phyloP scores from a whole-genome alignment of 257 asterid species.

The Solanum sejunctum region DNA sequence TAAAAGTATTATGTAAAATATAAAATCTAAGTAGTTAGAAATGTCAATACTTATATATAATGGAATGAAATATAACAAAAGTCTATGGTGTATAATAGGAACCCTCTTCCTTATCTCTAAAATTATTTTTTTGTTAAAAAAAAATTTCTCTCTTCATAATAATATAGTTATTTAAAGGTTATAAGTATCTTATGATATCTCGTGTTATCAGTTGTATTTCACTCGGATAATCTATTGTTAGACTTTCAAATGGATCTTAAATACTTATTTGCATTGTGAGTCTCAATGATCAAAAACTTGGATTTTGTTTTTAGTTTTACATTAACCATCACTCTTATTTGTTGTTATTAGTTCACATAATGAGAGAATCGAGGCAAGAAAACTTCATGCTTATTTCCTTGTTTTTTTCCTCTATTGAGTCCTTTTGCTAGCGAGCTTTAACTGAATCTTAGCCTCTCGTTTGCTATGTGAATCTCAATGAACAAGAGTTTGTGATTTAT shows the following conservation, averaged over 20 bases:
- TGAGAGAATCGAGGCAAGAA: no score
- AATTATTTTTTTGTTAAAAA: not conserved
- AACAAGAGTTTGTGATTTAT: no score
- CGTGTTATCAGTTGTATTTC: not conserved
- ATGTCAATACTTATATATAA: not conserved
- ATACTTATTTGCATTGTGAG: not conserved
- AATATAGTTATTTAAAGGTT: not conserved
- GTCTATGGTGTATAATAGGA: not conserved
- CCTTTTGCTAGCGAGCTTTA: not conserved
- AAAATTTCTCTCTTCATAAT: not conserved
- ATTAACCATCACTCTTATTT: no score
- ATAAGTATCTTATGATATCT: not conserved
- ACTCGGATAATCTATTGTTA: not conserved
- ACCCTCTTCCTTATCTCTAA: not conserved
- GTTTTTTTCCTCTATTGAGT: no score
- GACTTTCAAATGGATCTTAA: not conserved
- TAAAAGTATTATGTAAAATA: not conserved
- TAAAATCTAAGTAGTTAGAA: not conserved
- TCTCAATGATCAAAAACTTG: not conserved
- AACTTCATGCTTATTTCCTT: no score
- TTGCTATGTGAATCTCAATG: no score
- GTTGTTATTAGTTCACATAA: no score
- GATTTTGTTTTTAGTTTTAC: no score
- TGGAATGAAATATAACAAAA: not conserved
- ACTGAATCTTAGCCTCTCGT: not conserved